Evolutionary conservation across 1,284 basidiomycete genomes (phyloP).

Genomic region (Heterobasidion irregulare): DNA sequence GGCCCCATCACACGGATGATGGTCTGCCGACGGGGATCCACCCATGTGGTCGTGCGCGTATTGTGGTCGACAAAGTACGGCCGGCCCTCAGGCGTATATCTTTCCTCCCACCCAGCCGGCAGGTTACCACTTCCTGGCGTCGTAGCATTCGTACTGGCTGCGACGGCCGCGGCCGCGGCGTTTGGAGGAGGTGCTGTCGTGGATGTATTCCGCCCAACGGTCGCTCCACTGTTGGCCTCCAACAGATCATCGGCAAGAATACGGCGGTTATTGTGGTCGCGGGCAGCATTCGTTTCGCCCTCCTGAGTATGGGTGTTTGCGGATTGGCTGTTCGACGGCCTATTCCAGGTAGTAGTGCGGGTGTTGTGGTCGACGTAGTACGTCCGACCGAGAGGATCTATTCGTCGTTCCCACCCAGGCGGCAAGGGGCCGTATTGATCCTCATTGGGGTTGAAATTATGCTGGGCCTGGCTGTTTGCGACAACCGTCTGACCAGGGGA

Average conservation of each 20-base stretch:
- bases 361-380: slow-evolving; percentile 94
- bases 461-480: slow-evolving; percentile 28
- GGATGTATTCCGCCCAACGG: slow-evolving; percentile 21
- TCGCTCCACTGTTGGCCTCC: slow-evolving; percentile 29
- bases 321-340: slow-evolving; percentile 40
- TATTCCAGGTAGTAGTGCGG: slow-evolving; percentile 91
- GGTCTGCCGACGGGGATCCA: slow-evolving; percentile 87
- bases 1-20: slow-evolving; percentile 73
- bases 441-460: slow-evolving; percentile 59
- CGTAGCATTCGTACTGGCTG: slow-evolving; percentile 24
- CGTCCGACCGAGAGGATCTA: slow-evolving; percentile 79
- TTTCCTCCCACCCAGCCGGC: slow-evolving; percentile 97
- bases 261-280: slow-evolving; percentile 45
- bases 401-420: slow-evolving; percentile 87
- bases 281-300: slow-evolving; percentile 43
- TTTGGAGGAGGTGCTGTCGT: slow-evolving; percentile 21
- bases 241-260: slow-evolving; percentile 58
- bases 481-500: slow-evolving; percentile 27
- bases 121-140: slow-evolving; percentile 62
- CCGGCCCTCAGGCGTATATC: slow-evolving; percentile 93
- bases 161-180: slow-evolving; percentile 25
- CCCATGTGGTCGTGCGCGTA: slow-evolving; percentile 96
- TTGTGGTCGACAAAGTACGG: slow-evolving; percentile 98
- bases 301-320: slow-evolving; percentile 36
- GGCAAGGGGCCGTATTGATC: slow-evolving; percentile 78